Conservation (phyloP, 805 yeast species). For the Wickerhamomyces kurtzmanii region DNA sequence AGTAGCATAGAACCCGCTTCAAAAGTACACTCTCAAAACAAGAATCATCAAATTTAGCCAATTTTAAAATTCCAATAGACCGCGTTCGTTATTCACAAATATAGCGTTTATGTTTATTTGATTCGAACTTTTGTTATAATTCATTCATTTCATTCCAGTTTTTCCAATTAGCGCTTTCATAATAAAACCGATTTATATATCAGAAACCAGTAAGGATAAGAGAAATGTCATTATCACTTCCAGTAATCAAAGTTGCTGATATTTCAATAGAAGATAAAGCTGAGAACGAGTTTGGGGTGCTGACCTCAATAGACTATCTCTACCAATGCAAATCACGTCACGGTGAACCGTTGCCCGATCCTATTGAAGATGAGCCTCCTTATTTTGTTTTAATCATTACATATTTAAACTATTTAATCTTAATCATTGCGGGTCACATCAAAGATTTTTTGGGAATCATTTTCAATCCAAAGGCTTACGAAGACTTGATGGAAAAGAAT, state of each 20-base stretch:
- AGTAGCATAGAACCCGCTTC: too few species aligned
- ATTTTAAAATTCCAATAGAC: too few species aligned
- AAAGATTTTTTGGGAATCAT: conserved; percentile 80
- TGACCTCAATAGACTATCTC: conserved; percentile 56
- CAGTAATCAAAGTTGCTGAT: conserved; percentile 22
- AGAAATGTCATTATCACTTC: conserved; percentile 20
- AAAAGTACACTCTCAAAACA: too few species aligned
- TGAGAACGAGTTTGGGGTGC: conserved; percentile 65
- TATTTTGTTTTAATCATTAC: conserved; percentile 72
- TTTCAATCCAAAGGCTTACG: conserved; percentile 57
- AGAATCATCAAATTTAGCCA: too few species aligned
- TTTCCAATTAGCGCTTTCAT: too few species aligned
- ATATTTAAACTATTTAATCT: conserved; percentile 72
- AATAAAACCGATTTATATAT: too few species aligned
- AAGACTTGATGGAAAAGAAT: conserved; percentile 61
- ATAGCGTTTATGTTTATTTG: too few species aligned
- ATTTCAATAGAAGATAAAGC: conserved; percentile 26
- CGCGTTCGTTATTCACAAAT: too few species aligned
- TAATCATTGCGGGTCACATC: conserved; percentile 83
- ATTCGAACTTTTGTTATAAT: too few species aligned
- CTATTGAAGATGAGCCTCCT: conserved; percentile 77
- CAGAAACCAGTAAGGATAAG: too few species aligned
- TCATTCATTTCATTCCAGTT: too few species aligned
- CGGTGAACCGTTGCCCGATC: conserved; percentile 46
- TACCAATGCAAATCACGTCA: conserved; percentile 50